Evolutionary conservation across 140 eudicot species (phyloP).

Genomic region (Cichorium intybus): DNA sequence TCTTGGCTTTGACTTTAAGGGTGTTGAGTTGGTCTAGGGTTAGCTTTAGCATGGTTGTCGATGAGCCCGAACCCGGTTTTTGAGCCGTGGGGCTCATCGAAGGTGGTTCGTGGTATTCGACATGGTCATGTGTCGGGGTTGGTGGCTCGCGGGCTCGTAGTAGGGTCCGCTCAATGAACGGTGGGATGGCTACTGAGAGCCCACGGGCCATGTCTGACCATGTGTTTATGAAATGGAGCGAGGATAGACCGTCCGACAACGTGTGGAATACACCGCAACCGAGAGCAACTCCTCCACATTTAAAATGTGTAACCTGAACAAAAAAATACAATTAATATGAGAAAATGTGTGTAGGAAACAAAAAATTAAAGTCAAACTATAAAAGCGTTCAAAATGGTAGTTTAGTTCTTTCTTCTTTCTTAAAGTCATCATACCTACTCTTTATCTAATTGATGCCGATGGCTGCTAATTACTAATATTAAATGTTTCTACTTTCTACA

Average conservation of each 20-base stretch:
- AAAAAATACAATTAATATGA: neutral
- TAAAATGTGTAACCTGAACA: conserved; percentile 49
- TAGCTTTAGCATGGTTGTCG: conserved; percentile 47
- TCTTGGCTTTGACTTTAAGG: conserved; percentile 50
- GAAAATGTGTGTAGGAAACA: conserved; percentile 1
- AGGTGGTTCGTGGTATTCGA: conserved; percentile 58
- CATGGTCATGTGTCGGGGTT: conserved; percentile 40
- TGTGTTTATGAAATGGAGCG: conserved; percentile 60
- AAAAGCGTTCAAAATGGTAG: neutral
- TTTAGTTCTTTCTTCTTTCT: neutral
- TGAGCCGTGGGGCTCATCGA: conserved; percentile 17
- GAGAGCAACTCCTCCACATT: conserved; percentile 65
- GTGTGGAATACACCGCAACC: conserved; percentile 59
- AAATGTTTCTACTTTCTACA: neutral
- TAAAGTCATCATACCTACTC: conserved; percentile 5
- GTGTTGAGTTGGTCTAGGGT: conserved; percentile 41
- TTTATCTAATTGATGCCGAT: conserved; percentile 11
- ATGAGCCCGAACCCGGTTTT: conserved; percentile 17
- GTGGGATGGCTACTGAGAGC: conserved; percentile 48
- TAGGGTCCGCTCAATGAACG: conserved; percentile 60
- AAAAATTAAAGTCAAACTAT: neutral
- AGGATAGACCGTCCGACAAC: conserved; percentile 49
- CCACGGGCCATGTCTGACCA: conserved; percentile 75
- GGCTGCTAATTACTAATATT: neutral
- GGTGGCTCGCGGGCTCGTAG: conserved; percentile 53